Evolutionary conservation across 108 stramenopile species (phyloP).

Genomic region (Epipyxis sp.): DNA sequence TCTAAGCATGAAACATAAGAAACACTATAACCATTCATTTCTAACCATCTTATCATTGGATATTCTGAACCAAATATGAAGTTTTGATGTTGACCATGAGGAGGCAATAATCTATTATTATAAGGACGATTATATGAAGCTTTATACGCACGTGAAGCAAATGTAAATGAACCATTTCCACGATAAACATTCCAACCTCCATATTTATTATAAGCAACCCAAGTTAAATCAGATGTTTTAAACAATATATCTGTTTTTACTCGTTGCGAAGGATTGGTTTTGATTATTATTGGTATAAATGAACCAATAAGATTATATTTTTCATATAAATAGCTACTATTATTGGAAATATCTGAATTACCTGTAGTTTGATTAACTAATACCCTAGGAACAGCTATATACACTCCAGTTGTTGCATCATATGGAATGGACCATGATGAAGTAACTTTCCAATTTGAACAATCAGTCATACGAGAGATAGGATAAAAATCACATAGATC

Average conservation of each 20-base stretch:
- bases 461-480: neutral
- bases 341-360: neutral
- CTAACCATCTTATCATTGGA: constrained; percentile 13
- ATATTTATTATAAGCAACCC: constrained; percentile 32
- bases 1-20: neutral
- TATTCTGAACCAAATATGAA: constrained; percentile 16
- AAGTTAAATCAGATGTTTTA: constrained; percentile 21
- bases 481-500: neutral
- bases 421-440: neutral
- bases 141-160: neutral
- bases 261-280: neutral
- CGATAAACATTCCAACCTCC: constrained; percentile 18
- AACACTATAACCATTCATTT: constrained; percentile 6
- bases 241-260: neutral
- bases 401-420: neutral
- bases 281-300: neutral
- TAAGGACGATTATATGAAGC: neutral
- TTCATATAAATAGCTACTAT: neutral
- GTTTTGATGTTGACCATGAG: neutral
- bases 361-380: too few species aligned
- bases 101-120: neutral
- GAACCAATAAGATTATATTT: neutral
- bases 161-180: neutral
- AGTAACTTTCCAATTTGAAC: neutral
- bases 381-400: neutral